phyloP scores from a whole-genome alignment of 106 monocot species.

The Apostasia shenzhenica region DNA sequence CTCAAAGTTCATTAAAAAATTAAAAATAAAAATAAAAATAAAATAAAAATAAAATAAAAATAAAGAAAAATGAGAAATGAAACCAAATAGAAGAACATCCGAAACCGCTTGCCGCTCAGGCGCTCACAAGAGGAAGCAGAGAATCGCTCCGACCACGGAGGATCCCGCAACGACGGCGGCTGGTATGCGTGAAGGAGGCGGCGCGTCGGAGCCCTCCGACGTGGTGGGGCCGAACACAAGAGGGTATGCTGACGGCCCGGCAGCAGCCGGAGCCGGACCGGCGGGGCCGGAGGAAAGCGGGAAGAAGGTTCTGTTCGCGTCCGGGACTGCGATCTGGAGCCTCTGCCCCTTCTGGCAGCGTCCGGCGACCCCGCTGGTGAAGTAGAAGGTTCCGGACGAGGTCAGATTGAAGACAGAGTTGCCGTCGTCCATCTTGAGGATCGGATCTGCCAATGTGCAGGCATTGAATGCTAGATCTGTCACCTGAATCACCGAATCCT shows the following conservation, averaged over 20 bases:
- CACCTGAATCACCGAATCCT: conserved; percentile 87
- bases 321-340: conserved; percentile 43
- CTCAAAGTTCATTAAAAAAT: no score
- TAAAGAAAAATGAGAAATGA: background rate
- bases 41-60: background rate
- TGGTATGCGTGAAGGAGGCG: background rate
- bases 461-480: conserved; percentile 54
- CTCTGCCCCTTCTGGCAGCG: conserved; percentile 83
- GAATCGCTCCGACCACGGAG: conserved; percentile 1
- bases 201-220: conserved; percentile 2
- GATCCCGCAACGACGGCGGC: background rate
- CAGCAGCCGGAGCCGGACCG: conserved; percentile 6
- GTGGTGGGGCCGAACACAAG: conserved; percentile 27
- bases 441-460: conserved; percentile 43
- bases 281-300: conserved; percentile 1
- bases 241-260: conserved; percentile 14
- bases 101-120: background rate
- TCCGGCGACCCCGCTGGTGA: conserved; percentile 51
- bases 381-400: conserved; percentile 46
- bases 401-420: conserved; percentile 87
- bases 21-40: background rate
- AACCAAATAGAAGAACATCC: background rate
- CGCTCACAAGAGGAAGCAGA: background rate
- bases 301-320: conserved; percentile 49
- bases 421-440: conserved; percentile 54